These are phyloP conservation scores for Draba incana DNA, from an alignment of 345 rosid species.

Conservation along the genomic window DNA sequence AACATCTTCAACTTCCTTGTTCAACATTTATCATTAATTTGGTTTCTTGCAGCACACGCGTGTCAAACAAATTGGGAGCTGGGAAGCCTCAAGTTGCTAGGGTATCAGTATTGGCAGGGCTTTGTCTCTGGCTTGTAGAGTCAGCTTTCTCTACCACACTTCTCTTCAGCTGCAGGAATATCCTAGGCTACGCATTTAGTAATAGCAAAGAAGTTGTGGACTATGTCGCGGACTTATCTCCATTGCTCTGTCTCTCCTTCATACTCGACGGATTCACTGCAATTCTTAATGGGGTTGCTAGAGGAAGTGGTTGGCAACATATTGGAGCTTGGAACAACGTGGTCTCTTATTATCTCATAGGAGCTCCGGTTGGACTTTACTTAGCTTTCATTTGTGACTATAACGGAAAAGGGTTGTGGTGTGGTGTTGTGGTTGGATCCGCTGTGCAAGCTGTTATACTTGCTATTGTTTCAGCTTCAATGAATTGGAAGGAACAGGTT, in stretches of 20 bases:
- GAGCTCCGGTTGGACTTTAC: conserved; percentile 46
- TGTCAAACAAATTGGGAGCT: conserved; percentile 53
- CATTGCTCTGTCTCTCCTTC: conserved; percentile 45
- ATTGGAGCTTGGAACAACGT: conserved; percentile 45
- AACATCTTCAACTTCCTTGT: background rate
- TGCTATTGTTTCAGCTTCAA: conserved; percentile 36
- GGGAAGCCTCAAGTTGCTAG: conserved; percentile 46
- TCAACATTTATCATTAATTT: background rate
- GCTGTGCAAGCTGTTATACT: conserved; percentile 39
- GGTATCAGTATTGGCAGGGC: conserved; percentile 24
- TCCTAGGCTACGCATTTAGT: conserved; percentile 46
- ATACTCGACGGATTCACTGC: conserved; percentile 42
- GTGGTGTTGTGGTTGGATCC: conserved; percentile 48
- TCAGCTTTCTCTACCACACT: conserved; percentile 33
- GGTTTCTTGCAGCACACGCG: conserved; percentile 45
- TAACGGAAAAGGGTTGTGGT: conserved; percentile 48
- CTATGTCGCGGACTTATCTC: conserved; percentile 44
- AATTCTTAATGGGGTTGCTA: conserved; percentile 44
- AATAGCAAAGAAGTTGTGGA: conserved; percentile 45
- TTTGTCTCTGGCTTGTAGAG: conserved; percentile 37
- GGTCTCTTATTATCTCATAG: conserved; percentile 41
- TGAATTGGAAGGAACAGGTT: conserved; percentile 47
- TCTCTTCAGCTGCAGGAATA: conserved; percentile 36
- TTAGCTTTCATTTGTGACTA: conserved; percentile 38
- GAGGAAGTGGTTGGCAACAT: conserved; percentile 52